These are phyloP conservation scores for Persicaria maculosa DNA, from an alignment of 148 eudicot genomes.

Conservation along the genomic window DNA sequence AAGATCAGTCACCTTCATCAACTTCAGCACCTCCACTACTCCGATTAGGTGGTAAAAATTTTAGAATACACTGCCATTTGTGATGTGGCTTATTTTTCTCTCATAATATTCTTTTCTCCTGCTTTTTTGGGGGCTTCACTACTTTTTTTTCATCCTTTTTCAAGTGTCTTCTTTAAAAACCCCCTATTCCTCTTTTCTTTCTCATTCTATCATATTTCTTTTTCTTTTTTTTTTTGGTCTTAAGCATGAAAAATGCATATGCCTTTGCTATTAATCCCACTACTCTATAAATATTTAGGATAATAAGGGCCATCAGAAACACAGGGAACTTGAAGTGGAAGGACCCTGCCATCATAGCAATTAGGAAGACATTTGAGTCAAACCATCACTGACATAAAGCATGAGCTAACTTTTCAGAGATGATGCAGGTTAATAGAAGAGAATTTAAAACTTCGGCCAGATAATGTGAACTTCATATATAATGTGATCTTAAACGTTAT, in stretches of 20 bases:
- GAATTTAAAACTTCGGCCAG: background rate
- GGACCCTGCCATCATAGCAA: slow-evolving; percentile 12
- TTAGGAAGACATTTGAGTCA: slow-evolving; percentile 8
- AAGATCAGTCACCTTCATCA: background rate
- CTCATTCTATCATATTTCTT: slow-evolving; percentile 1
- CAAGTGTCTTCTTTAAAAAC: background rate
- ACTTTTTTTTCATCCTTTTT: slow-evolving; percentile 1
- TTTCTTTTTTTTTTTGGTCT: background rate
- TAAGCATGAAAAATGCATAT: background rate
- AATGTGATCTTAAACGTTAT: background rate
- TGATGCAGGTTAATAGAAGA: background rate
- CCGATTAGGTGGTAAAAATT: background rate
- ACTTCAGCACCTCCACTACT: slow-evolving; percentile 3
- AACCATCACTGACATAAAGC: slow-evolving; percentile 10
- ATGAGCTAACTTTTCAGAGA: background rate
- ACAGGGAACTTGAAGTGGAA: slow-evolving; percentile 10
- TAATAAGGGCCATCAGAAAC: slow-evolving; percentile 1
- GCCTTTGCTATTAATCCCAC: slow-evolving; percentile 2
- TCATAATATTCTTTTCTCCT: background rate
- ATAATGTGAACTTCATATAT: background rate
- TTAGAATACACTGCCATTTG: background rate
- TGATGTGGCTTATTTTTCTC: background rate
- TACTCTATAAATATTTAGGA: background rate
- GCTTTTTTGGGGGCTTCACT: slow-evolving; percentile 2
- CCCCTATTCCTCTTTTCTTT: background rate